Evolutionary conservation across 2,329 filamentous ascomycete species (phyloP).

Genomic region (Xylariaceae sp.): DNA sequence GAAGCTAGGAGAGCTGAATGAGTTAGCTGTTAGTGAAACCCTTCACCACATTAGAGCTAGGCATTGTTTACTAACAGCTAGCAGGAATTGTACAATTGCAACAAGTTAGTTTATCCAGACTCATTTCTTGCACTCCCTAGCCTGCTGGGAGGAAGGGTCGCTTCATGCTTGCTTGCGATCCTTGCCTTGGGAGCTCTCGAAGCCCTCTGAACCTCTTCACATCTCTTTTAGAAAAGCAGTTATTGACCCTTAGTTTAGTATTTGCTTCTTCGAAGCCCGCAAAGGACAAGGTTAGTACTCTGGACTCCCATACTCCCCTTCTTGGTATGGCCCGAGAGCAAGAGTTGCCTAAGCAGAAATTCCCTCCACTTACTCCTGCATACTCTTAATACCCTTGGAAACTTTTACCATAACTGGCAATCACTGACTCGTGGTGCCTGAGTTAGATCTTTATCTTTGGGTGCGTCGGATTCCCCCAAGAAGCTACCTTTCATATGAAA

Average conservation of each 20-base stretch:
- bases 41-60: background rate
- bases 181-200: background rate
- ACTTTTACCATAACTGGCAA: no score
- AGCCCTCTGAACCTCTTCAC: background rate
- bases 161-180: constrained; percentile 50
- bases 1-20: constrained; percentile 63
- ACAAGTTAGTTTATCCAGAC: constrained; percentile 60
- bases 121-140: background rate
- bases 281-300: constrained; percentile 28
- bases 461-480: constrained; percentile 49
- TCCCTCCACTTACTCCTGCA: no score
- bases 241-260: constrained; percentile 25
- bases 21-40: constrained; percentile 26
- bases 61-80: constrained; percentile 2
- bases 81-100: constrained; percentile 78
- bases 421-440: constrained; percentile 2
- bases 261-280: constrained; percentile 63
- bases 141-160: background rate
- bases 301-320: background rate
- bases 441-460: constrained; percentile 87
- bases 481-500: background rate
- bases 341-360: no score
- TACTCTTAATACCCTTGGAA: no score
- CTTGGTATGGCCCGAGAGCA: no score
- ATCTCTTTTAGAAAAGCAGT: background rate